A percentile compares a stretch with the other conserved stretches of the same genome.
These are phyloP conservation scores for Wickerhamiella alocasiicola DNA, from an alignment of 805 yeast genomes.

Conservation along the genomic window DNA sequence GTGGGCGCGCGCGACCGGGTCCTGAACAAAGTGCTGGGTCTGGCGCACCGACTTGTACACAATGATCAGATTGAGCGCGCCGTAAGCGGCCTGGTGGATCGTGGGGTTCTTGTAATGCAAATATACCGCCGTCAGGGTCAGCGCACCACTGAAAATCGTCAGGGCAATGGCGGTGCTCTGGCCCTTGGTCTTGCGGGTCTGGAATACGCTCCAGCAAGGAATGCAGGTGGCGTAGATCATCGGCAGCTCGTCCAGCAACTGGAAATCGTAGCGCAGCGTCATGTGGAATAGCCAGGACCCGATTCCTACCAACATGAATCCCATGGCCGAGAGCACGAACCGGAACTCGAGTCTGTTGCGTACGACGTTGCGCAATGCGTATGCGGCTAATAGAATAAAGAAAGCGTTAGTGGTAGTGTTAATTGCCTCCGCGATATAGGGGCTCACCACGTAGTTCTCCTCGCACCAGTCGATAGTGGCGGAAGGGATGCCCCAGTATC, in stretches of 20 bases:
- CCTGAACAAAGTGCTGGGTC: conserved; percentile 41
- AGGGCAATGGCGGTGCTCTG: conserved; percentile 36
- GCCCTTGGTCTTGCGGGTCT: conserved; percentile 37
- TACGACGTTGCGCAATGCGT: conserved; percentile 48
- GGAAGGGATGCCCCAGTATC: conserved; percentile 36
- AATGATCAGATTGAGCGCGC: conserved; percentile 58
- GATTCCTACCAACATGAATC: conserved; percentile 79
- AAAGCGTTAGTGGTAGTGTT: conserved; percentile 69
- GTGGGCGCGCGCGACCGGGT: conserved; percentile 34
- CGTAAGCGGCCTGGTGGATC: conserved; percentile 81
- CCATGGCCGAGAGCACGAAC: conserved; percentile 58
- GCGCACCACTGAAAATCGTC: conserved; percentile 42
- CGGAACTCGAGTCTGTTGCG: conserved; percentile 53
- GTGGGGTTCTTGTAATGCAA: conserved; percentile 68
- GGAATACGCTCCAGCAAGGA: conserved; percentile 76
- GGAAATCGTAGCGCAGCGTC: conserved; percentile 84
- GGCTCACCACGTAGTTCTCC: conserved; percentile 81
- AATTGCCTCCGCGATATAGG: conserved; percentile 78
- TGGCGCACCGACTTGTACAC: conserved; percentile 47
- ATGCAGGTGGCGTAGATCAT: conserved; percentile 97
- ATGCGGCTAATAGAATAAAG: conserved; percentile 43
- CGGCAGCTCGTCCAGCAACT: conserved; percentile 87
- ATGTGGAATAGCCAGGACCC: conserved; percentile 95
- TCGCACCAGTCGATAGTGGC: conserved; percentile 99
- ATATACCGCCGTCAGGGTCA: conserved; percentile 55